Conservation (phyloP, 371 early-diverging fungal species). For the Smittium culicis region DNA sequence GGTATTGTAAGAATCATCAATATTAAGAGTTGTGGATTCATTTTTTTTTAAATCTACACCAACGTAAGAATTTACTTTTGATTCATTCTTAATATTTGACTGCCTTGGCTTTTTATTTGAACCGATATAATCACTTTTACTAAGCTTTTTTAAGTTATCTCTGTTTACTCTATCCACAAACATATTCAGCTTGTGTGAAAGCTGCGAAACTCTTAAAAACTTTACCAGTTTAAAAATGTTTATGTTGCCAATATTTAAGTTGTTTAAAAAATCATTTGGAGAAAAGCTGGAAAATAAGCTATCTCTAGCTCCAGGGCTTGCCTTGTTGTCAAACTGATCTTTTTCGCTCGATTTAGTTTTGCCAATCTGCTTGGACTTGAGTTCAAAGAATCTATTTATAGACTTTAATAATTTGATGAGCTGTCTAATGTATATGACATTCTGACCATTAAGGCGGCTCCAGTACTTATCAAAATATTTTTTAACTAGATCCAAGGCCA, state of each 20-base stretch:
- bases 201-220: constrained; percentile 51
- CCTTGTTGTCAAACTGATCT: not conserved
- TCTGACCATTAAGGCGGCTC: constrained; percentile 51
- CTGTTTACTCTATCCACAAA: constrained; percentile 1
- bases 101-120: no score
- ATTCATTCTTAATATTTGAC: no score
- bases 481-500: constrained; percentile 40
- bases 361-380: not conserved
- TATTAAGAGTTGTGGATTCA: no score
- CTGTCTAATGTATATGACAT: constrained; percentile 63
- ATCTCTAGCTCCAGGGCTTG: not conserved
- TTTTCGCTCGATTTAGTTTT: not conserved
- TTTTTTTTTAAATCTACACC: no score
- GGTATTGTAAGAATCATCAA: no score
- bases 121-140: no score
- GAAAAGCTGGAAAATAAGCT: constrained; percentile 24
- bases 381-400: constrained; percentile 21
- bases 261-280: constrained; percentile 57
- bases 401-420: constrained; percentile 33
- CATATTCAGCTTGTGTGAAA: constrained; percentile 38
- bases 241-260: constrained; percentile 51
- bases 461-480: constrained; percentile 57
- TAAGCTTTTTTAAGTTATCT: constrained; percentile 1
- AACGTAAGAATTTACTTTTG: no score
- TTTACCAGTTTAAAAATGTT: constrained; percentile 68